Evolutionary conservation across 371 early-diverging fungal species (phyloP), one percentile per base, ranked within the genome.

Genomic region (Mortierella sp.): DNA sequence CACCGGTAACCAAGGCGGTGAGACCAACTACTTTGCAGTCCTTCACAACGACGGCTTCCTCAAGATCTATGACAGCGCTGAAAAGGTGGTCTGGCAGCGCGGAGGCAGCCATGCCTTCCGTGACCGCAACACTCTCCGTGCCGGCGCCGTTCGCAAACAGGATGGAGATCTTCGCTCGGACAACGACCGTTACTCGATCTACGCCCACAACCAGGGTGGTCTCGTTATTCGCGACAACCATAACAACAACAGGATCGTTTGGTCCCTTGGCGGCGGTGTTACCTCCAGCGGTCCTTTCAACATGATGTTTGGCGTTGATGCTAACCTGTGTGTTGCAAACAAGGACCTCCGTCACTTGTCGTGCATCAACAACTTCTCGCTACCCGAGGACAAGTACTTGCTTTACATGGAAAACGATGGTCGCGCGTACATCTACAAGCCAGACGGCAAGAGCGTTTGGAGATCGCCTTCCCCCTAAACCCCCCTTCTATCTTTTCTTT

Each of bases 41-140:
- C 48, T 48, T 48, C 48, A 48, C 48, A 48, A 48, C 48, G 48
- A 48, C n/a, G 48, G 48, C n/a, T 48, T 48, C 16, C n/a, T 48
- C 6, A 19, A n/a, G n/a, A n/a, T 48, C 5, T 48, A 48, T 9
- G n/a, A 48, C n/a, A n/a, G 6, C 9, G 48, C 22, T 0, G n/a
- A 48, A 16, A n/a, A 48, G 48, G 6, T 48, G 22, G n/a, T n/a
- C 5, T 48, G 48, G 48, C 22, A 3, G 3, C 22, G 48, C 6
- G 48, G 48, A 48, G 48, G 48, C 48, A n/a, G n/a, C 5, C 48
- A 48, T 9, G 19, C 4, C 48, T n/a, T n/a, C 48, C 48, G n/a
- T 5, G n/a, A 48, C 22, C 48, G 48, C n/a, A 48, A 48, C n/a
- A 48, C 48, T 2, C n/a, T 48, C n/a, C 22, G 48, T 22, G n/a